Evolutionary conservation across 495 filamentous ascomycete species (phyloP), one percentile per base, ranked within the genome.

Genomic region (Niebla homalea): DNA sequence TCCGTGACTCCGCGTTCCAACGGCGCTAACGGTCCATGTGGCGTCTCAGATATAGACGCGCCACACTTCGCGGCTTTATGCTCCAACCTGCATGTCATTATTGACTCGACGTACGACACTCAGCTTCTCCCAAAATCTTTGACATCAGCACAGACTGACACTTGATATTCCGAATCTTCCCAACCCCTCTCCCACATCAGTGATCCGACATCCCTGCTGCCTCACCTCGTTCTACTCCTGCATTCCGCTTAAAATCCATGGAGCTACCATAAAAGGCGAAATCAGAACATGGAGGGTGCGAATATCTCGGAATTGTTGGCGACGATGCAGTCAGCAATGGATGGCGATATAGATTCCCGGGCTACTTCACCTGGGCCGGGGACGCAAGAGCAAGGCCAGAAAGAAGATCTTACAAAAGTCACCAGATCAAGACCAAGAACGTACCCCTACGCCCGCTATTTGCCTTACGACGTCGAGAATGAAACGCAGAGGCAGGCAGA

Each of bases 381-480:
- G 50, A 75, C 77, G 60, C 63, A 64, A 41, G 71, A 68, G 43
- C 55, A 67, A 51, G 74, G 79, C 54, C 72, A 76, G 49, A 55
- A 54, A 22, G 70, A 64, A 44, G 67, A 73, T 43, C 72, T 73
- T 25, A 74, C 77, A 60, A 70, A 65, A 36, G 50, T 59, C 18
- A 57, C 75, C 37, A 82, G 92, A 36, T 83, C 84, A 64, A 81
- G 89, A 48, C 87, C 87, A 32, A 81, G 90, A 47, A 95, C 92
- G 36, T 99, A 87, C 63, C 87, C 86, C 47, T 99, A 97, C 68
- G 85, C 85, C 62, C 70, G 80, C 52, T 81, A 88, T 54, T 78
- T 99, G 25, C 93, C 93, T 26, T 99, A 95, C 60, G 61, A 77
- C 36, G 78, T 86, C 26, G 93, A 99, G 64, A 78, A 83, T 47